Percentiles rank a stretch among this genome's conserved stretches.
Conservation (phyloP, 2,329 filamentous ascomycete species). For the Talaromyces sp. region DNA sequence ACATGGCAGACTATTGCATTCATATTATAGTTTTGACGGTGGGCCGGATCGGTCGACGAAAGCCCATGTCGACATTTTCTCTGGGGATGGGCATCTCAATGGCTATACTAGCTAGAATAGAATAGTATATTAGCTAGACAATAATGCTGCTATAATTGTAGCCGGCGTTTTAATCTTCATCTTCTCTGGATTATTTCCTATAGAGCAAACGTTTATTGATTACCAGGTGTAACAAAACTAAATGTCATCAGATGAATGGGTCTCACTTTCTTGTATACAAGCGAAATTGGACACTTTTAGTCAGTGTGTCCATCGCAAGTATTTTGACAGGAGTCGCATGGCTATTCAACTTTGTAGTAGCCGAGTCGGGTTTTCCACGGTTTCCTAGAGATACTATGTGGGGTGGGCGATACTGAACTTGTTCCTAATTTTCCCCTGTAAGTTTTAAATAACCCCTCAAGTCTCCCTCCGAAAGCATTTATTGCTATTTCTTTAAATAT, state of each 20-base stretch:
- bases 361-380: conserved; percentile 13
- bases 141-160: background rate
- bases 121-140: background rate
- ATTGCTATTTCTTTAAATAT: no score
- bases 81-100: background rate
- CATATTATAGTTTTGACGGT: background rate
- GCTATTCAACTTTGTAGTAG: conserved; percentile 18
- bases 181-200: background rate
- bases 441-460: no score
- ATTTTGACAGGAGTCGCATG: conserved; percentile 14
- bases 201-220: no score
- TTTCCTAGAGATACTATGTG: conserved; percentile 16
- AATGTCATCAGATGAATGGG: background rate
- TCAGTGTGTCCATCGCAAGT: conserved; percentile 14
- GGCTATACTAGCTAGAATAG: background rate
- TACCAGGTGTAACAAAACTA: no score
- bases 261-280: background rate
- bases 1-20: background rate
- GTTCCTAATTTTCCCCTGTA: no score
- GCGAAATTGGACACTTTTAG: background rate
- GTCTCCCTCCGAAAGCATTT: no score
- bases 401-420: conserved; percentile 8
- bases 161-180: background rate
- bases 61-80: background rate
- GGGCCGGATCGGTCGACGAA: background rate